Evolutionary conservation across 2,329 filamentous ascomycete genomes (phyloP).

Genomic region (Zopfia rhizophila): DNA sequence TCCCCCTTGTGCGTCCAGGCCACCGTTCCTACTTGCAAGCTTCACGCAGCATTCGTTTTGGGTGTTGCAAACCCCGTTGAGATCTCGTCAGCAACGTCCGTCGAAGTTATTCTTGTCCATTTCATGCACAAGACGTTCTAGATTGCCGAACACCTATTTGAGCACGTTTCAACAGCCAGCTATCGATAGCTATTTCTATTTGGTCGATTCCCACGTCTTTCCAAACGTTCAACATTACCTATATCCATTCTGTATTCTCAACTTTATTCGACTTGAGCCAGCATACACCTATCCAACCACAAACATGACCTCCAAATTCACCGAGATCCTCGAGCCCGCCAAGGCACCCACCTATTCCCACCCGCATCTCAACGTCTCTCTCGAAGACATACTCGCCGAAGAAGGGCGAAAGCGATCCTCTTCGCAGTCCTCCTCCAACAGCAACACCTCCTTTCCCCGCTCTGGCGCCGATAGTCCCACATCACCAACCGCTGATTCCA

Average conservation of each 20-base stretch:
- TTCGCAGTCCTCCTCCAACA: conserved; percentile 42
- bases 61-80: background rate
- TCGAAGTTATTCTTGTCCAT: conserved; percentile 14
- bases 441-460: conserved; percentile 8
- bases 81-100: conserved; percentile 8
- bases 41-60: conserved; percentile 19
- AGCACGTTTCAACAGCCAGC: conserved; percentile 5
- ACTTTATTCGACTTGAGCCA: no score
- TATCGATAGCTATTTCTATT: no score
- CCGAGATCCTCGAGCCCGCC: conserved; percentile 49
- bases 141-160: conserved; percentile 9
- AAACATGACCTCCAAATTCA: conserved; percentile 50
- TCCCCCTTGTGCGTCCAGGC: conserved; percentile 20
- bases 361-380: conserved; percentile 51
- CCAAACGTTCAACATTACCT: no score
- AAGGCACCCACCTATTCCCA: conserved; percentile 47
- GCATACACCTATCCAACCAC: no score
- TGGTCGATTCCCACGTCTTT: no score
- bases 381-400: conserved; percentile 53
- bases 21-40: conserved; percentile 5
- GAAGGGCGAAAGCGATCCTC: conserved; percentile 46
- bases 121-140: conserved; percentile 16
- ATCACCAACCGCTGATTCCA: conserved; percentile 40
- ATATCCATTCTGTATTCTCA: no score
- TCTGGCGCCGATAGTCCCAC: conserved; percentile 41